A percentile compares a stretch with the other conserved stretches of the same genome.
phyloP scores from a whole-genome alignment of 495 filamentous ascomycete species.

The Pseudevernia furfuracea region DNA sequence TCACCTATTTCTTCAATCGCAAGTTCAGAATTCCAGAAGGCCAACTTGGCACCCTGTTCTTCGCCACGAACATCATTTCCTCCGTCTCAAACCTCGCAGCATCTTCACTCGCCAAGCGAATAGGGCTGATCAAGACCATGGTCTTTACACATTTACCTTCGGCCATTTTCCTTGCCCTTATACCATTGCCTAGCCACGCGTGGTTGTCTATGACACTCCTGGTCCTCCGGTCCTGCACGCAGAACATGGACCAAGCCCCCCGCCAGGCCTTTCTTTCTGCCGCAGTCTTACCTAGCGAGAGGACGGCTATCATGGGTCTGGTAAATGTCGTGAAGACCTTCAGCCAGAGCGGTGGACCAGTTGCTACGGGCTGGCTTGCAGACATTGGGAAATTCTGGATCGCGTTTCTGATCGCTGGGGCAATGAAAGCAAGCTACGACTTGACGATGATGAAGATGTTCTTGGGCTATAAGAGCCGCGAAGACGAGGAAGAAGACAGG shows the following conservation, averaged over 20 bases:
- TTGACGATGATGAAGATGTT: constrained; percentile 66
- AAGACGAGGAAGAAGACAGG: constrained; percentile 16
- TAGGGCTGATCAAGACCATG: constrained; percentile 82
- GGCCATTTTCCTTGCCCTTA: constrained; percentile 60
- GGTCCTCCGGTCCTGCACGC: constrained; percentile 59
- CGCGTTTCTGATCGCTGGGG: constrained; percentile 64
- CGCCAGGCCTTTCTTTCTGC: constrained; percentile 71
- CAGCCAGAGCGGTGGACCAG: constrained; percentile 54
- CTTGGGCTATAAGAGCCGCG: constrained; percentile 34
- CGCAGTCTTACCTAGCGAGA: constrained; percentile 60
- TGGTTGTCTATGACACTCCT: constrained; percentile 55
- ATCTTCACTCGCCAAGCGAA: constrained; percentile 63
- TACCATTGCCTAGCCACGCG: constrained; percentile 52
- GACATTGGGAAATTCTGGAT: constrained; percentile 56
- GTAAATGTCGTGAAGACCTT: constrained; percentile 62
- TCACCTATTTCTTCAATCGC: constrained; percentile 68
- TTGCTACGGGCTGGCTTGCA: constrained; percentile 63
- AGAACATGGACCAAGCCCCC: constrained; percentile 78
- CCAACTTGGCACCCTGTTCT: constrained; percentile 63
- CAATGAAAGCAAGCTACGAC: constrained; percentile 64
- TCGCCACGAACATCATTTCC: constrained; percentile 56
- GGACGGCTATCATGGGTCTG: constrained; percentile 70
- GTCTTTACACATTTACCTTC: constrained; percentile 79
- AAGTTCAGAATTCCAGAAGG: constrained; percentile 67
- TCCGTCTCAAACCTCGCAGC: constrained; percentile 64